phyloP scores from a whole-genome alignment of 495 filamentous ascomycete species.

The Pyronema domesticum region DNA sequence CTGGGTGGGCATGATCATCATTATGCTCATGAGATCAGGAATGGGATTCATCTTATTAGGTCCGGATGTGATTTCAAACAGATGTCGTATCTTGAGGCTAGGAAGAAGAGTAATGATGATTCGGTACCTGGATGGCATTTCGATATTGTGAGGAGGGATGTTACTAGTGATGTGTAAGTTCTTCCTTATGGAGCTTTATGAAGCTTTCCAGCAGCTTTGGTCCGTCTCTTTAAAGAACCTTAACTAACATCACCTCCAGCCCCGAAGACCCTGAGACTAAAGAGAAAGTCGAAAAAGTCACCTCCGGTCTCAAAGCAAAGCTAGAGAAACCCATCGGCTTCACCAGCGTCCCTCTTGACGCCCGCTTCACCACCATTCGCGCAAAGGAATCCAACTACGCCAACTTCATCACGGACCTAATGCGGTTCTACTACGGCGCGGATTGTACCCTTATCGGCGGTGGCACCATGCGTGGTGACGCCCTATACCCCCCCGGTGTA shows the following conservation, averaged over 20 bases:
- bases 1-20: constrained; percentile 84
- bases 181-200: too few relatives aligned
- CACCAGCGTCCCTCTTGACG: constrained; percentile 62
- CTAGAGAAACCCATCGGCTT: constrained; percentile 71
- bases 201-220: neutral
- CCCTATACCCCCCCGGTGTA: constrained; percentile 67
- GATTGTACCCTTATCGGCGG: constrained; percentile 74
- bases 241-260: constrained; percentile 25
- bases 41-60: constrained; percentile 60
- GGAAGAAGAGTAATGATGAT: constrained; percentile 32
- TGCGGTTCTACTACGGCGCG: constrained; percentile 60
- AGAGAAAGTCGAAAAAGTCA: constrained; percentile 46
- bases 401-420: constrained; percentile 70
- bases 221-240: neutral
- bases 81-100: constrained; percentile 66
- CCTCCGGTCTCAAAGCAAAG: constrained; percentile 49
- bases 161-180: constrained; percentile 33
- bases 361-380: constrained; percentile 67
- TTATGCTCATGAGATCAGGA: constrained; percentile 57
- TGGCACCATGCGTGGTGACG: constrained; percentile 79
- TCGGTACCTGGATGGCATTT: constrained; percentile 47
- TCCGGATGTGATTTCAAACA: constrained; percentile 85
- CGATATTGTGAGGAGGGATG: constrained; percentile 55
- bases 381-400: constrained; percentile 62
- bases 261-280: constrained; percentile 40